phyloP scores from a whole-genome alignment of 805 yeast genomes.

The Candida qinlingensis region DNA sequence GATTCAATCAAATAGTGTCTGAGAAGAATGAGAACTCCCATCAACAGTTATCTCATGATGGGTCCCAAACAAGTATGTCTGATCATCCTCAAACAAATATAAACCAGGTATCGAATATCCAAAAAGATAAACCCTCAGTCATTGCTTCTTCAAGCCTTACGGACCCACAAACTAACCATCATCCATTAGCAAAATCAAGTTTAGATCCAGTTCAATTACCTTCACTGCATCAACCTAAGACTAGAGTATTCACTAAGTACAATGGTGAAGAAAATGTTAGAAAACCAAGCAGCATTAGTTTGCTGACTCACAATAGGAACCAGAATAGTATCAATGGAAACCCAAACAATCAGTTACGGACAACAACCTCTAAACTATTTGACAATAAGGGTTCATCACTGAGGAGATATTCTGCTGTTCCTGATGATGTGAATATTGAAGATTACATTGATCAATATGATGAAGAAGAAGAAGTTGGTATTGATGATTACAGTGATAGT shows the following conservation, averaged over 20 bases:
- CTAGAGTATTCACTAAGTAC: conserved; percentile 17
- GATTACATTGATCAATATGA: conserved; percentile 40
- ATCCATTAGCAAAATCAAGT: background rate
- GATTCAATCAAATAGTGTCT: background rate
- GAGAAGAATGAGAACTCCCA: background rate
- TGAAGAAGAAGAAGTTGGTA: conserved; percentile 33
- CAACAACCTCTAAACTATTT: conserved; percentile 69
- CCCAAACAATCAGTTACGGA: conserved; percentile 37
- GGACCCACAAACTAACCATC: background rate
- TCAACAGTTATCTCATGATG: background rate
- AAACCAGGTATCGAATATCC: background rate
- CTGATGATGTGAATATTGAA: conserved; percentile 48
- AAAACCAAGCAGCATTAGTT: conserved; percentile 15
- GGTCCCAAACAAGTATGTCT: conserved; percentile 5
- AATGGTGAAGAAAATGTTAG: conserved; percentile 13
- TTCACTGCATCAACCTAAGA: conserved; percentile 5
- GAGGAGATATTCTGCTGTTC: conserved; percentile 66
- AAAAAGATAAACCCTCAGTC: background rate
- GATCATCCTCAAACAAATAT: background rate
- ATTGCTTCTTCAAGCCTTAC: background rate
- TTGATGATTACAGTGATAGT: conserved; percentile 24
- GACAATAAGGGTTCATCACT: conserved; percentile 70
- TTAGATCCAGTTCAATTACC: background rate
- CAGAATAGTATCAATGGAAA: background rate
- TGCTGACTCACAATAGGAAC: conserved; percentile 2